A percentile compares a stretch with the other conserved stretches of the same genome.
Evolutionary conservation across 345 rosid genomes (phyloP).

Genomic region (Cardamine chenopodiifolia): DNA sequence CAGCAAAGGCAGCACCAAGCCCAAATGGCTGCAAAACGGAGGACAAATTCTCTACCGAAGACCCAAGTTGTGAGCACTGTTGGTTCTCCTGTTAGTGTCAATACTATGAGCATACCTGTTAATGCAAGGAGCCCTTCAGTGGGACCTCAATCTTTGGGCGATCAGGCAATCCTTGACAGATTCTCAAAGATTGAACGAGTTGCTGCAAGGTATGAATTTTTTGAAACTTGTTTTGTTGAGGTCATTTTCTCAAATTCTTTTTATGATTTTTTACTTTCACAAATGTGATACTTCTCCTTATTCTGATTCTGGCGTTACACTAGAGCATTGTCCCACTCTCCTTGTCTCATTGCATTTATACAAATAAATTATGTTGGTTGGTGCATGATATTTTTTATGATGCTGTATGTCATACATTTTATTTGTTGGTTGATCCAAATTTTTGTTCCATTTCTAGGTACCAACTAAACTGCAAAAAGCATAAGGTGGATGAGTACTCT

Average conservation of each 20-base stretch:
- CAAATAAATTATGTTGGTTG: constrained; percentile 7
- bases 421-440: constrained; percentile 11
- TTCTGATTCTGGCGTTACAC: constrained; percentile 27
- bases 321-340: constrained; percentile 6
- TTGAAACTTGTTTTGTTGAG: constrained; percentile 18
- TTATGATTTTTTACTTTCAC: constrained; percentile 22
- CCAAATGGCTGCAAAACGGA: constrained; percentile 64
- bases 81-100: constrained; percentile 93
- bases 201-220: constrained; percentile 59
- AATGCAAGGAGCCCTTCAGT: constrained; percentile 82
- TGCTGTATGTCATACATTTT: constrained; percentile 19
- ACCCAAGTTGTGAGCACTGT: constrained; percentile 75
- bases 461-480: constrained; percentile 70
- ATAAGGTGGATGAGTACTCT: constrained; percentile 58
- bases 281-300: constrained; percentile 17
- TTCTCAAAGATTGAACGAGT: constrained; percentile 81
- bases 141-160: constrained; percentile 69
- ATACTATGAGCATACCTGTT: constrained; percentile 63
- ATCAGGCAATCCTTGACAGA: constrained; percentile 72
- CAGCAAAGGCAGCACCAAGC: constrained; percentile 76
- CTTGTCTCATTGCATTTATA: constrained; percentile 15
- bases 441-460: constrained; percentile 55
- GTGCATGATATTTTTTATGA: constrained; percentile 17
- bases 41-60: constrained; percentile 78
- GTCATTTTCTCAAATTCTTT: constrained; percentile 3